These are phyloP conservation scores for Camelina neglecta DNA, from an alignment of 345 rosid genomes.

Conservation along the genomic window DNA sequence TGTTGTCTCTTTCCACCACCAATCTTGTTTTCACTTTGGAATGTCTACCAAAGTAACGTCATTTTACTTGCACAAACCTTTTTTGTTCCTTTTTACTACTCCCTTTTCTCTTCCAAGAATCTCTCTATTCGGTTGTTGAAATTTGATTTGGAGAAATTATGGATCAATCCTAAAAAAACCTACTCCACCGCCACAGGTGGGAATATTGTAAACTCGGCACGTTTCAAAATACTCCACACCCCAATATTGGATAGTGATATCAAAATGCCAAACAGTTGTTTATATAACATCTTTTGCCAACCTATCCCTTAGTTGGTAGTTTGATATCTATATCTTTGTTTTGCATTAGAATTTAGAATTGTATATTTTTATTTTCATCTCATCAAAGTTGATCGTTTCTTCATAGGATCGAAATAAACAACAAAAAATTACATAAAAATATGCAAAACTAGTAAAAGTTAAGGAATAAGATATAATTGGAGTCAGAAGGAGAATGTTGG, in stretches of 20 bases:
- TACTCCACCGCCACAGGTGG: background rate
- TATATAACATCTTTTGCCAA: background rate
- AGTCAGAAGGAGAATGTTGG: conserved; percentile 43
- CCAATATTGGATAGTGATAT: background rate
- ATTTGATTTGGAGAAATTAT: conserved; percentile 15
- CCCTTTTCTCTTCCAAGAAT: background rate
- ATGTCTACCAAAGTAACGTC: conserved; percentile 41
- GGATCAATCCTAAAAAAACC: background rate
- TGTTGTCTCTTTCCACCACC: conserved; percentile 37
- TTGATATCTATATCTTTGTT: background rate
- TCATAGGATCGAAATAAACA: background rate
- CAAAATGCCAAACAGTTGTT: background rate
- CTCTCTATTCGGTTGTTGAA: conserved; percentile 16
- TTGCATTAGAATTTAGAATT: background rate
- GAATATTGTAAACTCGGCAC: conserved; percentile 13
- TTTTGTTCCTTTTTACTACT: conserved; percentile 20
- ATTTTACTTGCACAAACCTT: conserved; percentile 1
- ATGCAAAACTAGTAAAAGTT: background rate
- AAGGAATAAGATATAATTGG: conserved; percentile 24
- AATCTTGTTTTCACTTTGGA: conserved; percentile 37
- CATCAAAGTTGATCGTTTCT: background rate
- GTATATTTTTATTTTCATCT: background rate
- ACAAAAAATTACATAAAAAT: background rate
- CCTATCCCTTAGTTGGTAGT: background rate
- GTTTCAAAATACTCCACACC: conserved; percentile 9